These are phyloP conservation scores for Juglanconis oblonga DNA, from an alignment of 2,329 filamentous ascomycete genomes.

Conservation along the genomic window DNA sequence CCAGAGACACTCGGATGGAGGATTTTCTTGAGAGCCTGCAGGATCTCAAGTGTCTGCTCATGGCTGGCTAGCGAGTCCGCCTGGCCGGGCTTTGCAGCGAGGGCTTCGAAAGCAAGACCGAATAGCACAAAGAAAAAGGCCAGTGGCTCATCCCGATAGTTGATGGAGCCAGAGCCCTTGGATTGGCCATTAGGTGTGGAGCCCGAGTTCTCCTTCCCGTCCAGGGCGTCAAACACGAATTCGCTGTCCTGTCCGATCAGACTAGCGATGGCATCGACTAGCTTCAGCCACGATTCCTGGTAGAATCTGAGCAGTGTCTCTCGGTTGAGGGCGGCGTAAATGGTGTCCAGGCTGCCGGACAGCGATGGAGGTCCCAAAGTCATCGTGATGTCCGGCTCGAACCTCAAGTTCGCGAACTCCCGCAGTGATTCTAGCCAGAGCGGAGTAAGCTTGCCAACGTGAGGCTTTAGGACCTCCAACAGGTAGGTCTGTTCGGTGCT, in stretches of 20 bases:
- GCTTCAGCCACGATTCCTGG: conserved; percentile 92
- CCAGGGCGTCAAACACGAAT: conserved; percentile 94
- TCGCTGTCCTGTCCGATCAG: conserved; percentile 97
- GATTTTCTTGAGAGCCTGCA: conserved; percentile 92
- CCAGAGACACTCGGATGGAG: conserved; percentile 90
- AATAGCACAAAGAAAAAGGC: conserved; percentile 99
- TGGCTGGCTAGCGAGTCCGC: conserved; percentile 66
- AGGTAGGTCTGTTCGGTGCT: conserved; percentile 90
- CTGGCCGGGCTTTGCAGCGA: conserved; percentile 74
- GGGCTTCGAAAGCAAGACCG: conserved; percentile 91
- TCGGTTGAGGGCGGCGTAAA: conserved; percentile 91
- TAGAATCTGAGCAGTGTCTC: conserved; percentile 95
- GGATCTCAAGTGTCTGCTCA: conserved; percentile 77
- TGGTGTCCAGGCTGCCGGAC: conserved; percentile 84
- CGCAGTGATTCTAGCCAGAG: conserved; percentile 90
- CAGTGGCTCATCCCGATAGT: conserved; percentile 95
- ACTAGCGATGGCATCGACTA: conserved; percentile 96
- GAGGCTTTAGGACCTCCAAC: conserved; percentile 81
- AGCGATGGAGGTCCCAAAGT: conserved; percentile 77
- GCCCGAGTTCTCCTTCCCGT: conserved; percentile 68
- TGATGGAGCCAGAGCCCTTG: conserved; percentile 73
- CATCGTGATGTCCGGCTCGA: conserved; percentile 96
- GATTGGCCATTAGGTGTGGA: conserved; percentile 46
- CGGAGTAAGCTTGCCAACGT: conserved; percentile 85
- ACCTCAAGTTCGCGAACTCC: conserved; percentile 84